phyloP scores from a whole-genome alignment of 805 yeast genomes.

The Saccharomycopsis sp. region DNA sequence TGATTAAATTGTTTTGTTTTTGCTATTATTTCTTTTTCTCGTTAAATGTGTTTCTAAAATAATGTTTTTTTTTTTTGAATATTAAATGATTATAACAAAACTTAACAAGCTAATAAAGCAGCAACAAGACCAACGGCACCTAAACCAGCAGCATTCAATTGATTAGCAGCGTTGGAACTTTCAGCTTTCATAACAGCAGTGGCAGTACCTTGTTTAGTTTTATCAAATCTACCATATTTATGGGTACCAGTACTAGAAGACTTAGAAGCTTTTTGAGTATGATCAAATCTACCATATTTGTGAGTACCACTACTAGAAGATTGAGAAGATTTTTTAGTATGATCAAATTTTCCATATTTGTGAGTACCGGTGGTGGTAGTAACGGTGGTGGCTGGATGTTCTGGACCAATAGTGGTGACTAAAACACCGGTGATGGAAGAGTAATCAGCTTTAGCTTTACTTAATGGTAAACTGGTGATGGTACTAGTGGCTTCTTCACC shows the following conservation, averaged over 20 bases:
- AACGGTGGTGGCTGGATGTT: conserved; percentile 14
- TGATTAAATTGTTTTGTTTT: too few species aligned
- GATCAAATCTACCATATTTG: conserved; percentile 39
- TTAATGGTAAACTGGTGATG: not conserved
- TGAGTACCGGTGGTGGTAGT: conserved; percentile 35
- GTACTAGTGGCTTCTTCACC: conserved; percentile 5
- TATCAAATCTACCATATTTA: conserved; percentile 46
- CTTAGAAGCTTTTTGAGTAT: conserved; percentile 29
- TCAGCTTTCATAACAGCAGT: conserved; percentile 20
- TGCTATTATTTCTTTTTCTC: too few species aligned
- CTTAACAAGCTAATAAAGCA: conserved; percentile 15
- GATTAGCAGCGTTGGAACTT: conserved; percentile 83
- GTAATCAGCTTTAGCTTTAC: not conserved
- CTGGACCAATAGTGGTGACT: conserved; percentile 15
- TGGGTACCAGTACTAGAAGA: conserved; percentile 39
- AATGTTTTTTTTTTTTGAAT: too few species aligned
- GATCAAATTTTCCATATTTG: conserved; percentile 40
- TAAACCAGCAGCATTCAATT: conserved; percentile 24
- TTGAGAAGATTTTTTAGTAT: conserved; percentile 28
- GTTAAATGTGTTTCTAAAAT: too few species aligned
- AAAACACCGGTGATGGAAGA: conserved; percentile 1
- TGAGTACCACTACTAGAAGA: conserved; percentile 32
- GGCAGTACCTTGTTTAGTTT: conserved; percentile 27
- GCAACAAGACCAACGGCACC: conserved; percentile 16
- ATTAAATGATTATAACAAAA: too few species aligned